Base-by-base conservation (phyloP, 139 green algal species). In the Tetraselmis chui region DNA sequence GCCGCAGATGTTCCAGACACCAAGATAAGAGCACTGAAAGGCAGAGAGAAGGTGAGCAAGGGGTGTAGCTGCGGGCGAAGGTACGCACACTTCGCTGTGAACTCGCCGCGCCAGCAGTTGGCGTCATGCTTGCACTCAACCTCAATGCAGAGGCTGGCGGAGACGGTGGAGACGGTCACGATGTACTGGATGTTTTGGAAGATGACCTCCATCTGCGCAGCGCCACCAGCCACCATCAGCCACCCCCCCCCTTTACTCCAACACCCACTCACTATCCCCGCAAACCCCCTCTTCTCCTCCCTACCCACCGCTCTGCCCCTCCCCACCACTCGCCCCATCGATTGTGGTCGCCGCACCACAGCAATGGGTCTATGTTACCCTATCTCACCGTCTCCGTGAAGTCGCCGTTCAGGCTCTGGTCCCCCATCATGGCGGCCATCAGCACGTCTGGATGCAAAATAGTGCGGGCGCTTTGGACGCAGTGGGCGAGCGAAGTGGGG, bases 81-180 rank as follows among this genome's bases (percentile, higher is more conserved):
- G 18, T 74, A 0, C n/a, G 0, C 76, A 95, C 89, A 95, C 59
- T 87, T 86, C 1, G 89, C 81, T 28, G 84, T 91, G 83, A 96
- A 97, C 28, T 92, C 85, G 1, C 90, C 93, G 0, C 87, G 85
- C 94, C 94, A 97, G 23, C 86, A 27, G 1, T 84, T 87, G 2
- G 85, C 89, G 27, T 92, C 90, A 0, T 86, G 81, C 31, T 88
- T 90, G 11, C 91, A 88, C 83, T 96, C 93, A 1, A 93, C 89
- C 74, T 92, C 90, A 2, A 97, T 58, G 29, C 85, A 85, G 32
- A 96, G 83, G 11, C 86, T 89, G 29, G 92, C 89, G 30, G 76
- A 31, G 11, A 79, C 24, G 29, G 24, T 28, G 28, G 76, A n/a
- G 26, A 85, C 79, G 23, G 75, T 80, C 23, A 89, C 45, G 22